Evolutionary conservation across 2,329 filamentous ascomycete species (phyloP).

Genomic region (Cercospora sojina): DNA sequence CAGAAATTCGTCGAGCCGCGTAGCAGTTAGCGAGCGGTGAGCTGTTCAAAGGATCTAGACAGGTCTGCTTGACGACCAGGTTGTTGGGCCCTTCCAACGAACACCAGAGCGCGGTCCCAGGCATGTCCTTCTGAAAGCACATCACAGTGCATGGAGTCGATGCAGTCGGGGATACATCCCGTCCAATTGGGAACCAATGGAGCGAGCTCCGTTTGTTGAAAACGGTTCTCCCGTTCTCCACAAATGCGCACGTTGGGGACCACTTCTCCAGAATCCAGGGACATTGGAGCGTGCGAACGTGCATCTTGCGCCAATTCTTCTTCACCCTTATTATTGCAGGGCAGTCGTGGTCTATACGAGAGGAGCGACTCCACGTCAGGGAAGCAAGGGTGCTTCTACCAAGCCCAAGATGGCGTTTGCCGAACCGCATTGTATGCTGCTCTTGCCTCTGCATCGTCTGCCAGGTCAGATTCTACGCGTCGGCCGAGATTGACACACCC

Average conservation of each 20-base stretch:
- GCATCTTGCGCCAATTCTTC: background rate
- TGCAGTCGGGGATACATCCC: background rate
- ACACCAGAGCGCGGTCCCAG: background rate
- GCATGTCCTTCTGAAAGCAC: background rate
- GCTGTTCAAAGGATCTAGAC: background rate
- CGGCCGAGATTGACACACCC: constrained; percentile 2
- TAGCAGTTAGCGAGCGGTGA: background rate
- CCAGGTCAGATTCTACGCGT: background rate
- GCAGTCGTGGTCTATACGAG: constrained; percentile 1
- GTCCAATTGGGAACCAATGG: background rate
- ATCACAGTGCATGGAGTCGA: background rate
- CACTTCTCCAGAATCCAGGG: background rate
- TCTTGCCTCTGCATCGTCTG: background rate
- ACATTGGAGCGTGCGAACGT: background rate
- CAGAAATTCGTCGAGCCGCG: background rate
- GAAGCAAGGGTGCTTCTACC: background rate
- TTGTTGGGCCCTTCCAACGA: background rate
- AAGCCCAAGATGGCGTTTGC: background rate
- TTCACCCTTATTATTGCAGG: background rate
- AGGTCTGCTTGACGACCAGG: background rate
- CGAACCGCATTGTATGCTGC: background rate
- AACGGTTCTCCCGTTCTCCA: background rate
- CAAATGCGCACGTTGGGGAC: background rate
- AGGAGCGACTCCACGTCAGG: background rate
- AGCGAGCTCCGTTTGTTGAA: background rate